Percentiles rank a stretch among this genome's conserved stretches.
Conservation (phyloP, 2,329 filamentous ascomycete genomes). For the Pseudogymnoascus sp. region DNA sequence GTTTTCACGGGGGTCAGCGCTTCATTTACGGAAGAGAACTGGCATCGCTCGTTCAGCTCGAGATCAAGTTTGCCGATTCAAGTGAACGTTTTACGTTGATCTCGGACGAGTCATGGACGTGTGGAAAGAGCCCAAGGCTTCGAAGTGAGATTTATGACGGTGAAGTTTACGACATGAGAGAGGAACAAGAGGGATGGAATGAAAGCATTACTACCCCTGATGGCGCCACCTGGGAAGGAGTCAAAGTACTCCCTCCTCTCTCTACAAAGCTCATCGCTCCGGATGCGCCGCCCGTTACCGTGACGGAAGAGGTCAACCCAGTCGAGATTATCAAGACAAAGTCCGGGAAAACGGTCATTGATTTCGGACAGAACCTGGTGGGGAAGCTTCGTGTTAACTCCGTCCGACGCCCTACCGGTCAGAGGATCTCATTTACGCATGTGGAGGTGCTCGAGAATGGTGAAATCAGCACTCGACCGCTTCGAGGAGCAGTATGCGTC, state of each 20-base stretch:
- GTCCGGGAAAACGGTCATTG: conserved; percentile 38
- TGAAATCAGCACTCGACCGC: conserved; percentile 33
- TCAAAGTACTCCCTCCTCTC: conserved; percentile 12
- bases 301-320: conserved; percentile 26
- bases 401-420: conserved; percentile 31
- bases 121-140: conserved; percentile 2
- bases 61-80: conserved; percentile 18
- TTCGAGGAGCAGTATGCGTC: conserved; percentile 30
- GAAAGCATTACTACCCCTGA: not conserved
- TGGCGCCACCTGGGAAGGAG: not conserved
- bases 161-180: conserved; percentile 27
- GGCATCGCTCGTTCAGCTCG: conserved; percentile 26
- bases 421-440: conserved; percentile 36
- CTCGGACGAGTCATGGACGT: conserved; percentile 23
- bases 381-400: conserved; percentile 36
- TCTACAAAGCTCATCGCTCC: conserved; percentile 31
- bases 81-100: conserved; percentile 12
- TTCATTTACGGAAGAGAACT: conserved; percentile 32
- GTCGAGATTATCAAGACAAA: conserved; percentile 27
- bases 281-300: conserved; percentile 37
- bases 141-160: conserved; percentile 40
- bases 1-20: conserved; percentile 25
- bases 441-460: conserved; percentile 37
- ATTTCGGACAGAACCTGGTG: conserved; percentile 52
- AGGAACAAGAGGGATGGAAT: conserved; percentile 4